A percentile compares a stretch with the other conserved stretches of the same genome.
These are phyloP conservation scores for Botrytis byssoidea DNA, from an alignment of 2,329 filamentous ascomycete species.

Conservation along the genomic window DNA sequence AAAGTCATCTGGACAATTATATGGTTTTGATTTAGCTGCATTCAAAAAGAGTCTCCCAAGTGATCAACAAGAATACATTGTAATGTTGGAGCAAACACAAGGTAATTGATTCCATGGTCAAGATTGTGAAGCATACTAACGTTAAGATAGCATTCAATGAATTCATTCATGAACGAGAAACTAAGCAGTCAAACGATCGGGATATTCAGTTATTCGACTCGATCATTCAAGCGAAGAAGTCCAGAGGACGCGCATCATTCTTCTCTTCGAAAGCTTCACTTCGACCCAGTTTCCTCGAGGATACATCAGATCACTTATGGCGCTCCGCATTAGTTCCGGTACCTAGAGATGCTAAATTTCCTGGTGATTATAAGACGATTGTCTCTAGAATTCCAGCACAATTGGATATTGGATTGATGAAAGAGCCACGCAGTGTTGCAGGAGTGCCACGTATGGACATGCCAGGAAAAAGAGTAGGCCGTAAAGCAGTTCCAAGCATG, in stretches of 20 bases:
- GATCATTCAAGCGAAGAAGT: constrained; percentile 75
- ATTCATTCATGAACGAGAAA: constrained; percentile 81
- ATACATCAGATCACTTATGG: constrained; percentile 78
- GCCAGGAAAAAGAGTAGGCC: constrained; percentile 37
- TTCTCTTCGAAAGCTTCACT: constrained; percentile 38
- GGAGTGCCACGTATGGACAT: constrained; percentile 66
- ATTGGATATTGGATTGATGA: constrained; percentile 83
- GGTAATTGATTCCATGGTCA: constrained; percentile 44
- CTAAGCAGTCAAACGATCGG: constrained; percentile 58
- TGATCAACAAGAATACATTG: constrained; percentile 63
- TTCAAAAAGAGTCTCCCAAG: constrained; percentile 64
- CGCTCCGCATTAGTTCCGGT: constrained; percentile 62
- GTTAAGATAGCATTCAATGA: constrained; percentile 65
- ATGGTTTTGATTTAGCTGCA: constrained; percentile 63
- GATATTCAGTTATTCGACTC: constrained; percentile 78
- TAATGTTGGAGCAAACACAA: constrained; percentile 65
- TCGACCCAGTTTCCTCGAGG: constrained; percentile 61
- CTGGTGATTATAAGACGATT: constrained; percentile 60
- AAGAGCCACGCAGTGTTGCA: constrained; percentile 85
- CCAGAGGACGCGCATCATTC: constrained; percentile 61
- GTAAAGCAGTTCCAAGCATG: constrained; percentile 41
- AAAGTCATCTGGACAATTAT: constrained; percentile 58
- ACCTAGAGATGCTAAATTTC: constrained; percentile 58
- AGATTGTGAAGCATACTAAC: constrained; percentile 43
- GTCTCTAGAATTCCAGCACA: constrained; percentile 72